Base-by-base conservation (phyloP, 176 grass and related monocot genomes). In the Oryza glaberrima region DNA sequence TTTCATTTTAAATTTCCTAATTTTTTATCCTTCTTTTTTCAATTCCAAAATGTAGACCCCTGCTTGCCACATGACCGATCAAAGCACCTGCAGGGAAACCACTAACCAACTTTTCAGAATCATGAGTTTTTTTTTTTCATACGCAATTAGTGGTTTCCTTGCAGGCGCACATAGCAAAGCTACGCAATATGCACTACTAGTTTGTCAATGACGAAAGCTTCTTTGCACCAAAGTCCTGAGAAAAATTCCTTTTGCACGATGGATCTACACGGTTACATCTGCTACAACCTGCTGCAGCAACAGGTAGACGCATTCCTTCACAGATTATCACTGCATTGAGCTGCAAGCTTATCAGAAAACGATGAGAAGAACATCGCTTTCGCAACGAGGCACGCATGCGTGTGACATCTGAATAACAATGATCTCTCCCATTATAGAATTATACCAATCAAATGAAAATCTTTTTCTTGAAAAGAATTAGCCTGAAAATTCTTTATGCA, bases 51-150 rank as follows among this genome's bases (percentile, higher is more conserved):
- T n/a, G 19, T 58, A 58, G 0, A 58, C 3, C 3, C 2, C 7
- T 6, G 0, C 8, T 15, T 48, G 30, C 19, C 49, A 52, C 17
- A 23, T 36, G 52, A 76, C 17, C 52, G 11, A 38, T 22, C 46
- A 30, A 75, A n/a, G 69, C 22, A 75, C 45, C 2, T 67, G 84
- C 32, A 16, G 40, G 77, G 28, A 30, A 74, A 34, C 63, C 45
- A 87, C 71, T 76, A 67, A 73, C n/a, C 30, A 11, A 23, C 36
- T 16, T 71, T 52, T 6, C 69, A 56, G 34, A 56, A 70, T 23
- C 6, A 30, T 41, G 72, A 69, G 52, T 63, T 10, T 63, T 32
- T 32, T 30, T 32, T 32, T 63, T 63, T 63, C 58, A 23, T 22
- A 20, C 58, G 7, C 9, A 23, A 23, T 23, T 63, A 63, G 58